phyloP scores from a whole-genome alignment of 2,329 filamentous ascomycete genomes.

The Trichoderma asperellum region DNA sequence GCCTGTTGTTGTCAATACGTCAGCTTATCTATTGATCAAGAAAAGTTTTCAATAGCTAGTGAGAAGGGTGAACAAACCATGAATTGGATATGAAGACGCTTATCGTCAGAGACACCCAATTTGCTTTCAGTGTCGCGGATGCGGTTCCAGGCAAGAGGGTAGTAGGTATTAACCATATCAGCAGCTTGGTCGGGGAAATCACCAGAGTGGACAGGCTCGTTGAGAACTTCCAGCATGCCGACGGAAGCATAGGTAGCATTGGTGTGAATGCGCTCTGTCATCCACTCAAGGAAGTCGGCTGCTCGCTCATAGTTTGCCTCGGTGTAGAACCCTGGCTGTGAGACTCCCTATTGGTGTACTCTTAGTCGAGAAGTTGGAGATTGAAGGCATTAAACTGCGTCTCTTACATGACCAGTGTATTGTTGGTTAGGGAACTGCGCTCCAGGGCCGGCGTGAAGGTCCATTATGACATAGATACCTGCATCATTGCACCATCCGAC shows the following conservation, averaged over 20 bases:
- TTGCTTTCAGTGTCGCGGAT: constrained; percentile 55
- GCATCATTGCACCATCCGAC: constrained; percentile 36
- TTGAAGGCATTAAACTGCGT: too few relatives aligned
- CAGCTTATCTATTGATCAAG: neutral
- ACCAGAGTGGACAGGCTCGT: constrained; percentile 55
- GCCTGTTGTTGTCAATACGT: constrained; percentile 35
- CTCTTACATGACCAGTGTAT: constrained; percentile 37
- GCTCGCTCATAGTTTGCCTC: constrained; percentile 61
- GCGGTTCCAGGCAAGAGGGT: constrained; percentile 35
- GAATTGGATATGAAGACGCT: constrained; percentile 56
- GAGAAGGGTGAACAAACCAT: constrained; percentile 40
- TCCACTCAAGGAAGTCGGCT: constrained; percentile 58
- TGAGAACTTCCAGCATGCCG: constrained; percentile 62
- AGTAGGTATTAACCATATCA: constrained; percentile 37
- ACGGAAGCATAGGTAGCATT: constrained; percentile 56
- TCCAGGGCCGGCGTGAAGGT: constrained; percentile 35
- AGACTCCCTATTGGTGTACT: constrained; percentile 13
- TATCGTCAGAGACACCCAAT: constrained; percentile 47
- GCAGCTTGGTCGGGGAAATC: constrained; percentile 33
- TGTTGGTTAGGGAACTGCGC: constrained; percentile 34
- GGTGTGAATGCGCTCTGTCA: constrained; percentile 56
- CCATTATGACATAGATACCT: constrained; percentile 36
- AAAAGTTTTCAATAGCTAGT: too few relatives aligned
- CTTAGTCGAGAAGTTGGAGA: neutral
- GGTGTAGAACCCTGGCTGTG: constrained; percentile 56